phyloP scores from a whole-genome alignment of 1,284 basidiomycete genomes.

The Laetiporus sulphureus region DNA sequence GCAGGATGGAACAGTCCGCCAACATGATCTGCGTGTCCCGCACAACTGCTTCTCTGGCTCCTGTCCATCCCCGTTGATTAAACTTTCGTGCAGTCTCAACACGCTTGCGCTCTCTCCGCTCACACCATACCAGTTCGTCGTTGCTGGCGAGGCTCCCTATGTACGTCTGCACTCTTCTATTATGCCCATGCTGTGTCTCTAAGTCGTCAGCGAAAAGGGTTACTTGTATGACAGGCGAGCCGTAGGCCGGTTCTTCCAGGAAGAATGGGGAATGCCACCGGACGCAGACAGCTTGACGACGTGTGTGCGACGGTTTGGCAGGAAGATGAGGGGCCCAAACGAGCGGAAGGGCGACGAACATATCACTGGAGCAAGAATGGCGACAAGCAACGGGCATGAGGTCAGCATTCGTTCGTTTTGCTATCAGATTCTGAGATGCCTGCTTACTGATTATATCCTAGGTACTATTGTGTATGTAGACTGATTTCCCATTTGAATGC shows the following conservation, averaged over 20 bases:
- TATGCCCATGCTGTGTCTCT: not conserved
- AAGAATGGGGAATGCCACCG: conserved; percentile 68
- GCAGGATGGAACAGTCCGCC: conserved; percentile 69
- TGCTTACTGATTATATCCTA: conserved; percentile 14
- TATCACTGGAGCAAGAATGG: conserved; percentile 78
- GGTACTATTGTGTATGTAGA: conserved; percentile 48
- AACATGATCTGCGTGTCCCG: conserved; percentile 76
- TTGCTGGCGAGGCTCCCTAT: conserved; percentile 65
- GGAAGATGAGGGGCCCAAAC: conserved; percentile 32
- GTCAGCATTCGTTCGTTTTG: conserved; percentile 32
- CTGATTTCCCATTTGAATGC: not conserved
- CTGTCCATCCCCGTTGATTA: conserved; percentile 67
- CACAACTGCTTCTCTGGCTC: conserved; percentile 50
- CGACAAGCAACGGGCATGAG: conserved; percentile 72
- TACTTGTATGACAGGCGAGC: conserved; percentile 88
- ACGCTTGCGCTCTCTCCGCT: conserved; percentile 63
- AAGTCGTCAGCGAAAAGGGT: conserved; percentile 46
- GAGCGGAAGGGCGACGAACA: conserved; percentile 44
- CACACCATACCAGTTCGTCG: conserved; percentile 68
- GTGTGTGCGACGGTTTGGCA: conserved; percentile 83
- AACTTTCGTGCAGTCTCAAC: conserved; percentile 52
- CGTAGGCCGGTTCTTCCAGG: conserved; percentile 52
- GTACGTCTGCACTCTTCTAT: conserved; percentile 33
- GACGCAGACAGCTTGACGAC: conserved; percentile 50
- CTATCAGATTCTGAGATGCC: not conserved